These are phyloP conservation scores for Penicillium sp. DNA, from an alignment of 2,329 filamentous ascomycete species.

Conservation along the genomic window DNA sequence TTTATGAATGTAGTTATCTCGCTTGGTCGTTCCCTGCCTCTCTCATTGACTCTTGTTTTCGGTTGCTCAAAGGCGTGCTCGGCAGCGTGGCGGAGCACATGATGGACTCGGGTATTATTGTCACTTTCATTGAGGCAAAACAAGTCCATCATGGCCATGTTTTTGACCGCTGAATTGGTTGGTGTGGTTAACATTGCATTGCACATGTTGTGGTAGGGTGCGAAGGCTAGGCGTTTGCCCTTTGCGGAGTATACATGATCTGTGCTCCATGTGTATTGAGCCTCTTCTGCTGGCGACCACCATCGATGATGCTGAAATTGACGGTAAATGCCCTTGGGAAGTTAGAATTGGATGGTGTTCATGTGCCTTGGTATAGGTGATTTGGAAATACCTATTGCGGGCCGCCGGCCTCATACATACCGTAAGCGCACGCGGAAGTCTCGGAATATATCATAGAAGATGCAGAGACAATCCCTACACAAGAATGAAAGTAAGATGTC, in stretches of 20 bases:
- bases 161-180: not conserved
- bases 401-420: not conserved
- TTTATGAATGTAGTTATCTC: not conserved
- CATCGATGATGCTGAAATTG: not conserved
- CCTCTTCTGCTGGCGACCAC: not conserved
- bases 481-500: not conserved
- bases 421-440: not conserved
- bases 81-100: not conserved
- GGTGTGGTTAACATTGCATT: not conserved
- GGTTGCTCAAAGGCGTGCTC: not conserved
- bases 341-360: not conserved
- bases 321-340: not conserved
- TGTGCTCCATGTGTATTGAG: not conserved
- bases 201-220: slow-evolving; percentile 4
- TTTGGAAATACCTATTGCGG: not conserved
- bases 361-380: not conserved
- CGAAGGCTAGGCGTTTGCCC: not conserved
- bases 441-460: not conserved
- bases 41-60: not conserved
- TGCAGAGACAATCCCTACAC: not conserved
- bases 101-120: slow-evolving; percentile 6
- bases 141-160: not conserved
- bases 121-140: not conserved
- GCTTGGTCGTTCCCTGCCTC: not conserved
- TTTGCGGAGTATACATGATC: not conserved